Conservation (phyloP, 208 protist species). For the Acanthamoeba divionensis region DNA sequence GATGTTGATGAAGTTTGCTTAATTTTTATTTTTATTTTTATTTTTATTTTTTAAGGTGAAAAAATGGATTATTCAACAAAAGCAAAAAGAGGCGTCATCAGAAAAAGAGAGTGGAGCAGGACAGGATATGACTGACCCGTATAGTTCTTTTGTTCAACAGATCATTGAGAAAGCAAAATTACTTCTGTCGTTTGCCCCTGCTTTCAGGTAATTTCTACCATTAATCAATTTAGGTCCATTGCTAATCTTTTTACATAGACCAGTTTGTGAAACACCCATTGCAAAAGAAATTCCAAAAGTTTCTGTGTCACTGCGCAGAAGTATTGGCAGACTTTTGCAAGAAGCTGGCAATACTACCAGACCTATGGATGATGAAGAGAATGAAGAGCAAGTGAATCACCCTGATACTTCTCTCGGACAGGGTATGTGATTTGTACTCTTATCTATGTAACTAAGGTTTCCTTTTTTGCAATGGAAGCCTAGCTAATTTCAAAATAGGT, state of each 20-base stretch:
- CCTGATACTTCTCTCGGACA: background rate
- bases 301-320: background rate
- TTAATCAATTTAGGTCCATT: background rate
- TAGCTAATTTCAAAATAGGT: background rate
- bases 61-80: conserved; percentile 19
- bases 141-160: background rate
- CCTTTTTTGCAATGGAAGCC: no score
- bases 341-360: background rate
- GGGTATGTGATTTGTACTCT: no score
- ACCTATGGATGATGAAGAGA: background rate
- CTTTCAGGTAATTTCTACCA: background rate
- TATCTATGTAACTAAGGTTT: no score
- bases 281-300: background rate
- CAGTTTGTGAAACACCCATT: no score
- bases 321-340: background rate
- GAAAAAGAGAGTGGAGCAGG: background rate
- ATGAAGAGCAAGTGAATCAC: background rate
- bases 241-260: background rate
- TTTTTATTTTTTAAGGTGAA: no score
- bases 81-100: background rate
- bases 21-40: no score
- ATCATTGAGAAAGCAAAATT: background rate
- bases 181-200: background rate
- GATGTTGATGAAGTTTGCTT: no score
- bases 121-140: background rate